Conservation (phyloP, 305 asterid species). For the Solanum hybrid region DNA sequence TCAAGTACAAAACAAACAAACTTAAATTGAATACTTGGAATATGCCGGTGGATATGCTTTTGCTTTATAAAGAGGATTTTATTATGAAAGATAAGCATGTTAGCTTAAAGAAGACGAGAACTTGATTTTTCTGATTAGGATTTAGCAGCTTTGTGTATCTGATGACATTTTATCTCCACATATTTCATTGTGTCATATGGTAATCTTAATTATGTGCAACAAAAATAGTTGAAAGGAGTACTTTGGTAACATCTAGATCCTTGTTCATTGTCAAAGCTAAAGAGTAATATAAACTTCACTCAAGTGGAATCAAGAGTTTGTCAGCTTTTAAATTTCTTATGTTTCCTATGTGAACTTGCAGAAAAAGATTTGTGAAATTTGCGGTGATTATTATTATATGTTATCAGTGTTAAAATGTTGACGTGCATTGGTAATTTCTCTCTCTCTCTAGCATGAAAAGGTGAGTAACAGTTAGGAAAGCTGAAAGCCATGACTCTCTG, state of each 20-base stretch:
- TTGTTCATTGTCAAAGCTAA: background rate
- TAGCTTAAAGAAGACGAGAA: background rate
- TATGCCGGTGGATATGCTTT: background rate
- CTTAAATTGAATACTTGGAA: background rate
- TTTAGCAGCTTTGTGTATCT: background rate
- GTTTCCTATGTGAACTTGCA: background rate
- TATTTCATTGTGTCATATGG: background rate
- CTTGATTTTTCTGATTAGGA: background rate
- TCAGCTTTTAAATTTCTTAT: background rate
- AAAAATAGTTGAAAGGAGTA: background rate
- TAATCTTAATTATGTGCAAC: background rate
- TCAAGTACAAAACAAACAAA: background rate
- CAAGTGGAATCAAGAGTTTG: background rate
- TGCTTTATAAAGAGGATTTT: background rate
- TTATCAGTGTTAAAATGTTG: background rate
- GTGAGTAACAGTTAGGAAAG: background rate
- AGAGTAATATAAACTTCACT: background rate
- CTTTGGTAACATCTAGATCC: background rate
- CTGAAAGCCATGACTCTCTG: background rate
- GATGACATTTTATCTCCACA: background rate
- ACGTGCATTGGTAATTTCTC: background rate
- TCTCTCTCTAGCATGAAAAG: background rate
- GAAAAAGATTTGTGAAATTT: background rate
- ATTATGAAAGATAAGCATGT: background rate
- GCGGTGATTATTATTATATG: too few species aligned